phyloP scores from a whole-genome alignment of 257 asterid species.

The Osmanthus fragrans region DNA sequence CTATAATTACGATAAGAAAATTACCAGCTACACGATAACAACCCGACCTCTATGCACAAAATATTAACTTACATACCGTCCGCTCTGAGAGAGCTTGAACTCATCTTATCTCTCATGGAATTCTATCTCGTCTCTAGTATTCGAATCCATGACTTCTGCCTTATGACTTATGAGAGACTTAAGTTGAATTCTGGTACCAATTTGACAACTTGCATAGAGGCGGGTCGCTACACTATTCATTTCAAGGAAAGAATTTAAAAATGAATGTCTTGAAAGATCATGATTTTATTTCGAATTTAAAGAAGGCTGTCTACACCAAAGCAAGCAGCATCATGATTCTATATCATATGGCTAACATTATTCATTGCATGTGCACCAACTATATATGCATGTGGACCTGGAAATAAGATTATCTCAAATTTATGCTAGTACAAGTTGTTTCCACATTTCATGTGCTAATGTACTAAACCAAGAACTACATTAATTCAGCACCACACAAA shows the following conservation, averaged over 20 bases:
- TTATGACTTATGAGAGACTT: too few species aligned
- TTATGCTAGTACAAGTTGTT: neutral
- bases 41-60: too few species aligned
- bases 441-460: constrained; percentile 27
- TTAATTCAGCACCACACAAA: constrained; percentile 16
- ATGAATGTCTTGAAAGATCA: neutral
- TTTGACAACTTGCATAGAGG: too few species aligned
- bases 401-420: neutral
- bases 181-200: too few species aligned
- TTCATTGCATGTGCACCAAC: constrained; percentile 5
- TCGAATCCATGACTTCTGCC: too few species aligned
- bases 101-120: too few species aligned
- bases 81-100: too few species aligned
- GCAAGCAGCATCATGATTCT: neutral
- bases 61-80: too few species aligned
- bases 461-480: constrained; percentile 27
- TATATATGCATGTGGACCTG: neutral
- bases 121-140: too few species aligned
- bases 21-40: too few species aligned
- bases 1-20: too few species aligned
- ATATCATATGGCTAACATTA: neutral
- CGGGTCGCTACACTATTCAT: too few species aligned
- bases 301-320: neutral
- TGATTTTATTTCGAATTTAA: neutral
- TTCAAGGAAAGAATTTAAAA: neutral